phyloP scores from a whole-genome alignment of 352 stramenopile genomes.

The Globisporangium canariense region DNA sequence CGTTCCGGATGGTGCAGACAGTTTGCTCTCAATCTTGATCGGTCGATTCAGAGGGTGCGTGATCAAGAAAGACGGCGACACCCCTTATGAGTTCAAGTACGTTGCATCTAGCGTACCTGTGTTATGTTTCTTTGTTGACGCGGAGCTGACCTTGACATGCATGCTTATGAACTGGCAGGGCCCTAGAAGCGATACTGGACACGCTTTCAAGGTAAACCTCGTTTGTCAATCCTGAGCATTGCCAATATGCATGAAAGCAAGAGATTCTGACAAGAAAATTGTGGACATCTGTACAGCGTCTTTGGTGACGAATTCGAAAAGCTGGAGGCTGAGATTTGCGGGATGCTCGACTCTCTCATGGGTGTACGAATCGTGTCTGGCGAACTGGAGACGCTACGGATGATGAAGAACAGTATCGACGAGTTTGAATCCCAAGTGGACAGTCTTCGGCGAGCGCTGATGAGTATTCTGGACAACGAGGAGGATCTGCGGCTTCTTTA shows the following conservation, averaged over 20 bases:
- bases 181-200: conserved; percentile 3
- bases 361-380: conserved; percentile 39
- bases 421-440: conserved; percentile 71
- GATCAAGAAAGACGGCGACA: background rate
- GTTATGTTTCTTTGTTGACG: background rate
- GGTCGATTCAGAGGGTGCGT: conserved; percentile 28
- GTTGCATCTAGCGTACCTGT: background rate
- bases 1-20: conserved; percentile 40
- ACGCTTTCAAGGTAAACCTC: conserved; percentile 2
- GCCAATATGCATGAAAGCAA: no score
- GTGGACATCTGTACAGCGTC: background rate
- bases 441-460: conserved; percentile 52
- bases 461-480: conserved; percentile 68
- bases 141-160: no score
- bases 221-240: background rate
- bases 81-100: conserved; percentile 2
- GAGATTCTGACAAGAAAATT: background rate
- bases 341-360: conserved; percentile 44
- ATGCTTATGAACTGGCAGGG: conserved; percentile 1
- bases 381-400: conserved; percentile 57
- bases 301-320: conserved; percentile 9
- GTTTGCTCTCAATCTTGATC: conserved; percentile 32
- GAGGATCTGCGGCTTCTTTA: conserved; percentile 60
- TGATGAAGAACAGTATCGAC: conserved; percentile 71
- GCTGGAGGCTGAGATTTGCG: conserved; percentile 5